Percentiles rank a stretch among this genome's conserved stretches.
These are phyloP conservation scores for Guadua angustifolia DNA, from an alignment of 176 grass and related monocot genomes.

Conservation along the genomic window DNA sequence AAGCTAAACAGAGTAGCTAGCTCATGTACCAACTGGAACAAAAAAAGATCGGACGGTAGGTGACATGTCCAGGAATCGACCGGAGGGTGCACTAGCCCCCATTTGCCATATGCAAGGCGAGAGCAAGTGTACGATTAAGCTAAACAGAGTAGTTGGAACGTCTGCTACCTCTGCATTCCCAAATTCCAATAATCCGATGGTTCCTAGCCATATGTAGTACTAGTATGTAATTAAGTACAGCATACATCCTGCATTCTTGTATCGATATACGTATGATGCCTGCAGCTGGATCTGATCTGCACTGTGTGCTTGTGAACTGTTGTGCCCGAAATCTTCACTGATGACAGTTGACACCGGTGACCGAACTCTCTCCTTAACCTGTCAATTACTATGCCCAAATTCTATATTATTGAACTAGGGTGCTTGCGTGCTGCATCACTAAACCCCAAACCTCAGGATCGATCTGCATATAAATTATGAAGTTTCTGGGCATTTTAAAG, in stretches of 20 bases:
- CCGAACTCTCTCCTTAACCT: too few relatives aligned
- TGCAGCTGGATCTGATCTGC: not conserved
- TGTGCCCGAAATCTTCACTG: not conserved
- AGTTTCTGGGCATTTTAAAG: not conserved
- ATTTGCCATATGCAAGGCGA: not conserved
- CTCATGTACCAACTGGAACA: slow-evolving; percentile 16
- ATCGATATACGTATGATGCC: not conserved
- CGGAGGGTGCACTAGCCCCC: not conserved
- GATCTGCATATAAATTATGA: not conserved
- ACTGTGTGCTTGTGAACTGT: not conserved
- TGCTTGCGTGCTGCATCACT: not conserved
- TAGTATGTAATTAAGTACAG: not conserved
- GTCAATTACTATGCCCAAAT: too few relatives aligned
- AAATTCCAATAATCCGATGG: not conserved
- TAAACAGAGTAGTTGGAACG: not conserved
- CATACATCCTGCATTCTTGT: not conserved
- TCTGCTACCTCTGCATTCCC: not conserved
- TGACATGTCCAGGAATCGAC: not conserved
- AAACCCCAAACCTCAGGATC: not conserved
- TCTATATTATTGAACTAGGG: too few relatives aligned
- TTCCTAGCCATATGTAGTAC: not conserved
- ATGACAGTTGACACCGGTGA: not conserved
- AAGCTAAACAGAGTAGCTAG: not conserved
- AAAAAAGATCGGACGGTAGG: slow-evolving; percentile 32
- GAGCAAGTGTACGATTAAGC: not conserved